A percentile compares a stretch with the other conserved stretches of the same genome.
Evolutionary conservation across 2,329 filamentous ascomycete genomes (phyloP).

Genomic region (Colletotrichum agaves): DNA sequence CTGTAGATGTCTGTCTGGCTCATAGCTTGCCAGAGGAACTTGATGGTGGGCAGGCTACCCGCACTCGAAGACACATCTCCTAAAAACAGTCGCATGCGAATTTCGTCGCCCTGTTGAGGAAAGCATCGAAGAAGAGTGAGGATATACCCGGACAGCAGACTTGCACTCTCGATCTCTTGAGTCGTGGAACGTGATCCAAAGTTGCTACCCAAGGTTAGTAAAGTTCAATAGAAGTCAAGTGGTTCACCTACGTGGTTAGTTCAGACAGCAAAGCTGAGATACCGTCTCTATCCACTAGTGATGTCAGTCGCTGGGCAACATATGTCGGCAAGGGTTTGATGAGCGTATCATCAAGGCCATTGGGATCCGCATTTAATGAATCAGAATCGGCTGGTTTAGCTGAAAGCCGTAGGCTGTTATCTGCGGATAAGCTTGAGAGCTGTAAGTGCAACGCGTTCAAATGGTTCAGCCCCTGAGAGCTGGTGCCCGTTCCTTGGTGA

Average conservation of each 20-base stretch:
- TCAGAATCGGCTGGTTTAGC: constrained; percentile 35
- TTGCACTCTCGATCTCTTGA: constrained; percentile 50
- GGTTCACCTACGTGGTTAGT: constrained; percentile 26
- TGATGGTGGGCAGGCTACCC: constrained; percentile 71
- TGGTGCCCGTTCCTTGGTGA: constrained; percentile 52
- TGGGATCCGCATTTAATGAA: constrained; percentile 24
- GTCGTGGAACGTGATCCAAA: constrained; percentile 41
- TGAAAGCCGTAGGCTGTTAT: constrained; percentile 60
- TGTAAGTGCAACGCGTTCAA: constrained; percentile 65
- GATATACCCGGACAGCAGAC: constrained; percentile 85
- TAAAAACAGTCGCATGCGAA: constrained; percentile 92
- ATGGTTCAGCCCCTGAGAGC: constrained; percentile 52
- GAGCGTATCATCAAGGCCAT: constrained; percentile 42
- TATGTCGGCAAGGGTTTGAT: constrained; percentile 61
- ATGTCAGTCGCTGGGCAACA: constrained; percentile 72
- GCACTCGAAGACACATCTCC: constrained; percentile 67
- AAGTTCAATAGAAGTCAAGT: too few species aligned
- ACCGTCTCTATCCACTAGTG: constrained; percentile 79
- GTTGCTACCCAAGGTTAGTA: constrained; percentile 28
- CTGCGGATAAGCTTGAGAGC: constrained; percentile 61
- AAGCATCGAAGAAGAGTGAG: constrained; percentile 88
- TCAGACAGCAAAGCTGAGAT: constrained; percentile 69
- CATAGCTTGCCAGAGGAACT: constrained; percentile 83
- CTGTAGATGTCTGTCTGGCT: constrained; percentile 50
- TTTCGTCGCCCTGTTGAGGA: constrained; percentile 83